phyloP scores from a whole-genome alignment of 2,329 filamentous ascomycete genomes.

The Aspergillus sp. region DNA sequence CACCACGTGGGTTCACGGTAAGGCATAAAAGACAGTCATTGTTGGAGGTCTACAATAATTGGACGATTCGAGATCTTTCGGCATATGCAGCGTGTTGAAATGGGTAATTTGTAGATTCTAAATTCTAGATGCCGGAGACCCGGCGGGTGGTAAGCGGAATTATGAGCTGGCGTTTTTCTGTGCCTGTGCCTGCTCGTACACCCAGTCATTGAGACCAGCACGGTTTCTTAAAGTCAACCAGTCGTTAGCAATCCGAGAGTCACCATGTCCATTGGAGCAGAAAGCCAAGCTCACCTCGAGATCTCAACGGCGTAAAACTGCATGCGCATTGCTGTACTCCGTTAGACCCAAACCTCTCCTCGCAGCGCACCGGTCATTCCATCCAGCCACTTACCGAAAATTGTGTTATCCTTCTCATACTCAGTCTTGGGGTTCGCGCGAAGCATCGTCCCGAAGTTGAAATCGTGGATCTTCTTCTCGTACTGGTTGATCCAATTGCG shows the following conservation, averaged over 20 bases:
- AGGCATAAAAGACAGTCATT: not conserved
- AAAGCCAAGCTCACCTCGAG: slow-evolving; percentile 54
- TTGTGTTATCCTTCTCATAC: slow-evolving; percentile 85
- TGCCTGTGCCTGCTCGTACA: slow-evolving; percentile 73
- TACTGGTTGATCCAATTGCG: slow-evolving; percentile 91
- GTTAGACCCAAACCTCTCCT: not conserved
- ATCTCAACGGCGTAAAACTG: slow-evolving; percentile 81
- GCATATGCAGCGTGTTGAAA: not conserved
- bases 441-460: slow-evolving; percentile 95
- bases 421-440: slow-evolving; percentile 74
- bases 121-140: not conserved
- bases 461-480: slow-evolving; percentile 94
- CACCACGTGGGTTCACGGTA: not conserved
- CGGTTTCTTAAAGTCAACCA: slow-evolving; percentile 63
- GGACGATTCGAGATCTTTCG: not conserved
- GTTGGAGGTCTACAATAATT: not conserved
- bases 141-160: not conserved
- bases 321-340: slow-evolving; percentile 63
- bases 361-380: not conserved
- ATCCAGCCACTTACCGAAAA: slow-evolving; percentile 67
- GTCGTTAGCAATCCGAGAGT: not conserved
- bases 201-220: slow-evolving; percentile 91
- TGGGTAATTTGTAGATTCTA: slow-evolving; percentile 1
- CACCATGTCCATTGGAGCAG: not conserved
- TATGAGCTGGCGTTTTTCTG: slow-evolving; percentile 30